Conservation (phyloP, 2,329 filamentous ascomycete species). For the Albifimbria verrucaria region DNA sequence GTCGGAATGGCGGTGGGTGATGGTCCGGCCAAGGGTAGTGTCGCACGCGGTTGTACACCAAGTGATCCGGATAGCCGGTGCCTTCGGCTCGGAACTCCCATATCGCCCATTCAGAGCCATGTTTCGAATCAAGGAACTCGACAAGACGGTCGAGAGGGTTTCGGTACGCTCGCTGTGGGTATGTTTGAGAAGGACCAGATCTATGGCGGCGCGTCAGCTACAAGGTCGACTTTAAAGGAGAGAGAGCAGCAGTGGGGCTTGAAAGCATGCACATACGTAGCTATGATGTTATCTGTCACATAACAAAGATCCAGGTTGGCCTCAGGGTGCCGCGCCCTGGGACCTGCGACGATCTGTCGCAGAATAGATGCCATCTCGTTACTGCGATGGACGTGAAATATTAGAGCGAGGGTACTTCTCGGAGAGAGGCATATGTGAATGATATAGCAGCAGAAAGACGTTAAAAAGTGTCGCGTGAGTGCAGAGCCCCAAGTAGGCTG, state of each 20-base stretch:
- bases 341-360: constrained; percentile 87
- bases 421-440: too few relatives aligned
- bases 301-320: constrained; percentile 93
- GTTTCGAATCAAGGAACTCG: constrained; percentile 80
- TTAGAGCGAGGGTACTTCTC: too few relatives aligned
- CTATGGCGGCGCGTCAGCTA: constrained; percentile 43
- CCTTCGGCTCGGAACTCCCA: constrained; percentile 98
- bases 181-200: constrained; percentile 85
- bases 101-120: constrained; percentile 83
- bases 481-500: too few relatives aligned
- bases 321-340: constrained; percentile 78
- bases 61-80: constrained; percentile 88
- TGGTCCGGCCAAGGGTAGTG: constrained; percentile 98
- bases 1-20: constrained; percentile 87
- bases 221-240: constrained; percentile 1
- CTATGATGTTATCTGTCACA: constrained; percentile 76
- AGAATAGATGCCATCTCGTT: constrained; percentile 67
- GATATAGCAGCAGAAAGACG: too few relatives aligned
- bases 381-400: background rate
- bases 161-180: constrained; percentile 87
- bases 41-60: constrained; percentile 79
- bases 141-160: constrained; percentile 88
- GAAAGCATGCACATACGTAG: constrained; percentile 39
- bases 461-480: too few relatives aligned
- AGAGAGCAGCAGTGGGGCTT: background rate